These are phyloP conservation scores for Exophiala bonariae DNA, from an alignment of 2,329 filamentous ascomycete genomes.

Conservation along the genomic window DNA sequence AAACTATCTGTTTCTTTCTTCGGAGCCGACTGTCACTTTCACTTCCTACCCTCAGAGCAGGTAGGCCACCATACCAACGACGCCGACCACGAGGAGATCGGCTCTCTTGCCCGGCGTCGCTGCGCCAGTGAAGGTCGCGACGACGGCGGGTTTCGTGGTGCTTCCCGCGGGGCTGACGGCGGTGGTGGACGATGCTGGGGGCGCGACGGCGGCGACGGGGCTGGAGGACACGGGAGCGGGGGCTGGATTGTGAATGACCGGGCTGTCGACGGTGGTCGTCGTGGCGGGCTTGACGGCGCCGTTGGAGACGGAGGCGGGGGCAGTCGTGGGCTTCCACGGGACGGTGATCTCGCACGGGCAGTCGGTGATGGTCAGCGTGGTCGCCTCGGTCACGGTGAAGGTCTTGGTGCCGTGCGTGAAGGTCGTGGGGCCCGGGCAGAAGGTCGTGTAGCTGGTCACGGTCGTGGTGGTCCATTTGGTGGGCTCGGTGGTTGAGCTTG, in stretches of 20 bases:
- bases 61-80: too few relatives aligned
- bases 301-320: neutral
- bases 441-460: constrained; percentile 15
- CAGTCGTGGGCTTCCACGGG: neutral
- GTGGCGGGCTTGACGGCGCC: neutral
- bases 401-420: constrained; percentile 5
- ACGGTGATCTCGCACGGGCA: constrained; percentile 16
- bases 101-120: neutral
- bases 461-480: neutral
- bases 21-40: too few relatives aligned
- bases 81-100: neutral
- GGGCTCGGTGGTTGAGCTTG: constrained; percentile 35
- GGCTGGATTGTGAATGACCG: neutral
- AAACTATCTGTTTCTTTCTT: too few relatives aligned
- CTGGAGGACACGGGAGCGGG: neutral
- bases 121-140: neutral
- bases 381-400: constrained; percentile 18
- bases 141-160: neutral
- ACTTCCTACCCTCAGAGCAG: too few relatives aligned
- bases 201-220: neutral
- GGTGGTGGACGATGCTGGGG: too few relatives aligned
- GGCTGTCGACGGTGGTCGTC: neutral
- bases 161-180: neutral
- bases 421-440: constrained; percentile 15
- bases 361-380: constrained; percentile 21